Conservation (phyloP, 768 basidiomycete genomes). For the Exsudoporus frostii region DNA sequence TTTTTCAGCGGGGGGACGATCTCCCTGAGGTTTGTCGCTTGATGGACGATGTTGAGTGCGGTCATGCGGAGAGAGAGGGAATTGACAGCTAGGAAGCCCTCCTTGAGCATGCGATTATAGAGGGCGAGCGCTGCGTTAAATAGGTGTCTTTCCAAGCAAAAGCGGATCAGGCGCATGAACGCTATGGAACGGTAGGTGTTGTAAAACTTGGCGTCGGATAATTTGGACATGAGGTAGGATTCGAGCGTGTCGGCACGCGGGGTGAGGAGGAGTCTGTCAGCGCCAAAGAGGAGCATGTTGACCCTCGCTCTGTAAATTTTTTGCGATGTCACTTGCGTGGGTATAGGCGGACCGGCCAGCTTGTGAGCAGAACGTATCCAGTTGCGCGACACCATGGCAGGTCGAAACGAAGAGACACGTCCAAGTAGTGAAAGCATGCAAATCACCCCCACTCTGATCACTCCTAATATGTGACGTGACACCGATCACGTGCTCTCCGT, state of each 20-base stretch:
- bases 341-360: background rate
- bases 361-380: constrained; percentile 4
- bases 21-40: background rate
- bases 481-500: constrained; percentile 5
- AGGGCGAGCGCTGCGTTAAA: constrained; percentile 40
- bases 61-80: constrained; percentile 41
- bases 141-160: constrained; percentile 38
- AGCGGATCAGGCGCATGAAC: constrained; percentile 39
- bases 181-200: constrained; percentile 29
- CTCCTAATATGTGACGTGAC: constrained; percentile 14
- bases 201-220: constrained; percentile 26
- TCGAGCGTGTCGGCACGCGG: constrained; percentile 18
- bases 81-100: constrained; percentile 37
- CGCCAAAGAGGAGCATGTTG: constrained; percentile 25
- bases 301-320: constrained; percentile 22
- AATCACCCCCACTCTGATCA: no score
- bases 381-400: background rate
- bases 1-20: constrained; percentile 1
- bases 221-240: constrained; percentile 19
- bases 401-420: constrained; percentile 7
- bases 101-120: constrained; percentile 40
- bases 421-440: constrained; percentile 5
- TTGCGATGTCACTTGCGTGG: constrained; percentile 1
- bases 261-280: constrained; percentile 27
- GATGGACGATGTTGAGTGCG: constrained; percentile 28